A percentile compares a stretch with the other conserved stretches of the same genome.
Conservation (phyloP, 2,329 filamentous ascomycete species). For the Aspergillus sp. region DNA sequence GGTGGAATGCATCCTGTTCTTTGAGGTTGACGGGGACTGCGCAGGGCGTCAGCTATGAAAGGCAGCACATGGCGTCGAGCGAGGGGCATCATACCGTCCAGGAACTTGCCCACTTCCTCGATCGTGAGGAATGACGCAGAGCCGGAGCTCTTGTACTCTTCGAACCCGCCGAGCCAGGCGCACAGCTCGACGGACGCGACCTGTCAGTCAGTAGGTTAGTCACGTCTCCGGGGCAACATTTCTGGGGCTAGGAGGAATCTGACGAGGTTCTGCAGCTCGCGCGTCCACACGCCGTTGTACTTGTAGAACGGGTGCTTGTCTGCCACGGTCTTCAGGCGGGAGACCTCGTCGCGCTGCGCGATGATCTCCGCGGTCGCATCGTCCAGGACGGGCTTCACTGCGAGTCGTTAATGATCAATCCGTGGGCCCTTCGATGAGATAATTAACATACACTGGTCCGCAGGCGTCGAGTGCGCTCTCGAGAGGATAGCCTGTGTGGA, state of each 20-base stretch:
- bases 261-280: slow-evolving; percentile 77
- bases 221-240: too few species aligned
- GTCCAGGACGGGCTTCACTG: slow-evolving; percentile 68
- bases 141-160: slow-evolving; percentile 53
- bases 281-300: slow-evolving; percentile 86
- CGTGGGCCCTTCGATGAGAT: neutral
- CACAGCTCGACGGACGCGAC: slow-evolving; percentile 59
- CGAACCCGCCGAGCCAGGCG: slow-evolving; percentile 78
- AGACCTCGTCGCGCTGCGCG: slow-evolving; percentile 69
- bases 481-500: slow-evolving; percentile 81
- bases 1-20: slow-evolving; percentile 84
- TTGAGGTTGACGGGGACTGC: slow-evolving; percentile 88
- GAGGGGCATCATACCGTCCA: slow-evolving; percentile 70
- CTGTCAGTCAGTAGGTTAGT: slow-evolving; percentile 32
- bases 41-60: slow-evolving; percentile 7
- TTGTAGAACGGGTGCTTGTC: slow-evolving; percentile 96
- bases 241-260: slow-evolving; percentile 23
- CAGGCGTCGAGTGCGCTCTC: slow-evolving; percentile 82
- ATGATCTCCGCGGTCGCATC: slow-evolving; percentile 69
- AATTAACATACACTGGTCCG: slow-evolving; percentile 54
- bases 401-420: neutral
- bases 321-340: slow-evolving; percentile 68
- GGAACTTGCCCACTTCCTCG: slow-evolving; percentile 77
- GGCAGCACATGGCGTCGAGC: too few species aligned
- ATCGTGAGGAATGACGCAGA: slow-evolving; percentile 75